A percentile compares a stretch with the other conserved stretches of the same genome.
These are phyloP conservation scores for Solanum virginianum DNA, from an alignment of 257 asterid genomes.

Conservation along the genomic window DNA sequence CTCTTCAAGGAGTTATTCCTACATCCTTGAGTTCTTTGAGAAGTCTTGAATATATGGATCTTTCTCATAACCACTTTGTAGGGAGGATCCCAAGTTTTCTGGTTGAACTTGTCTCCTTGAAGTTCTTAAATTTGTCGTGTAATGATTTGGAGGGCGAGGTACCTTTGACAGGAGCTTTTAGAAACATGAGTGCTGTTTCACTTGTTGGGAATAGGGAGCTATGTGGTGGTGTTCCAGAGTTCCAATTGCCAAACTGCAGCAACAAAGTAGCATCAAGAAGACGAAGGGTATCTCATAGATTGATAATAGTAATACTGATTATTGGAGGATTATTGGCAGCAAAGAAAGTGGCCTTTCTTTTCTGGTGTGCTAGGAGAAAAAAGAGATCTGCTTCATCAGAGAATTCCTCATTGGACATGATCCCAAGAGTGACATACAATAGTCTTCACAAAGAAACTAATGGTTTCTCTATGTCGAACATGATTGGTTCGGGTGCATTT, in stretches of 20 bases:
- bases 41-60: neutral
- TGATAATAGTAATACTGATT: neutral
- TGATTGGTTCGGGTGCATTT: slow-evolving; percentile 8
- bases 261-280: neutral
- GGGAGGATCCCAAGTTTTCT: slow-evolving; percentile 7
- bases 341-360: neutral
- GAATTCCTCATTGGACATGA: neutral
- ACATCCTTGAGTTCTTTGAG: neutral
- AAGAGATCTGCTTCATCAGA: neutral
- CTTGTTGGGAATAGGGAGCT: slow-evolving; percentile 1
- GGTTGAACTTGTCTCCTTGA: neutral
- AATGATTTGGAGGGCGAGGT: slow-evolving; percentile 8
- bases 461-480: slow-evolving; percentile 2
- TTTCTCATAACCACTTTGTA: slow-evolving; percentile 9
- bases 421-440: slow-evolving; percentile 2
- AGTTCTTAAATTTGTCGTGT: neutral
- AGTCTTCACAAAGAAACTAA: slow-evolving; percentile 2
- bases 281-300: neutral
- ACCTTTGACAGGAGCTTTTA: slow-evolving; percentile 4
- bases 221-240: slow-evolving; percentile 2
- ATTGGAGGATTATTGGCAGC: neutral
- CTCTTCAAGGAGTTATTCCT: neutral
- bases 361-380: neutral
- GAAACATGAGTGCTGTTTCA: neutral
- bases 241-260: slow-evolving; percentile 2